A percentile compares a stretch with the other conserved stretches of the same genome.
These are phyloP conservation scores for Ogataea salicorniae DNA, from an alignment of 805 yeast genomes.

Conservation along the genomic window DNA sequence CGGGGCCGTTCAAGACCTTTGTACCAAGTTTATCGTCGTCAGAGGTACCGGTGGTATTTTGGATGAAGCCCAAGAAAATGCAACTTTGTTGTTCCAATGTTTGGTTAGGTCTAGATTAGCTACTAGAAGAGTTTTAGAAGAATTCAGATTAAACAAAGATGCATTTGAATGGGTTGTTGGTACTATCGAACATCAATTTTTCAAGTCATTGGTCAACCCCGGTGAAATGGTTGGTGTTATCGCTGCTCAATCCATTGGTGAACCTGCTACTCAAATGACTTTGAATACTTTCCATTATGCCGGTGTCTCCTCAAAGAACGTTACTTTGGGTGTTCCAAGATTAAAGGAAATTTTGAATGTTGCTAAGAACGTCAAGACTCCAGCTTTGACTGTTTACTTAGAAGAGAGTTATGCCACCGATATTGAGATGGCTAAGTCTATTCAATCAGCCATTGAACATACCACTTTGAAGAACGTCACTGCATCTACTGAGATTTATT, in stretches of 20 bases:
- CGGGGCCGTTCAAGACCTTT: conserved; percentile 60
- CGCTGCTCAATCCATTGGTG: conserved; percentile 97
- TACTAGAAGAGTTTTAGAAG: conserved; percentile 85
- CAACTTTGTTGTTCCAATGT: conserved; percentile 85
- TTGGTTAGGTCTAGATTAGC: conserved; percentile 90
- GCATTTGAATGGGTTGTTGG: conserved; percentile 97
- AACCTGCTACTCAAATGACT: conserved; percentile 98
- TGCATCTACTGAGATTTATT: conserved; percentile 93
- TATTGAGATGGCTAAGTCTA: conserved; percentile 89
- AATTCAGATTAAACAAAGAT: conserved; percentile 72
- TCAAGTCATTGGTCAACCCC: conserved; percentile 86
- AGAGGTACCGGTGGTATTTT: conserved; percentile 75
- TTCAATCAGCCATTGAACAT: conserved; percentile 96
- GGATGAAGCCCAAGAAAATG: conserved; percentile 86
- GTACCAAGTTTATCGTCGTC: conserved; percentile 64
- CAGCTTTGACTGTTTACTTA: conserved; percentile 94
- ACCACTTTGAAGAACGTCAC: conserved; percentile 93
- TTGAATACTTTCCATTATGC: conserved; percentile 97
- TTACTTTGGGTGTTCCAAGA: conserved; percentile 96
- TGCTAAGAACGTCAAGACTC: conserved; percentile 98
- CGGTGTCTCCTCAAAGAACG: conserved; percentile 95
- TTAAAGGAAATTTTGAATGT: conserved; percentile 96
- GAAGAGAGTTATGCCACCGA: conserved; percentile 76
- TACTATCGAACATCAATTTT: conserved; percentile 90
- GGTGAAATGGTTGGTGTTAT: conserved; percentile 99